Evolutionary conservation across 345 rosid genomes (phyloP).

Genomic region (Lumnitzera racemosa): DNA sequence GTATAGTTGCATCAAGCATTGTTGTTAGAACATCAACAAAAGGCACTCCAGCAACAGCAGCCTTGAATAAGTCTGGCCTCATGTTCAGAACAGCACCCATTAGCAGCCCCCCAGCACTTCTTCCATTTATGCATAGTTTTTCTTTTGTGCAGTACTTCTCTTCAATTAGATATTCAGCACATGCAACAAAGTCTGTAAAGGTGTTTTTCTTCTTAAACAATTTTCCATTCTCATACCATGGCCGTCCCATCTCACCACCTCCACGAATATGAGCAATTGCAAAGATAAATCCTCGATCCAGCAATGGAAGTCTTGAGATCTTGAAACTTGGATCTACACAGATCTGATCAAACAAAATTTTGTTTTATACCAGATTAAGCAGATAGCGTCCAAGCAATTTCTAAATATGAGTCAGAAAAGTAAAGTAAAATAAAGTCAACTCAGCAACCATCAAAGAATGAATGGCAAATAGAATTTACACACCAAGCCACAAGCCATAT

Average conservation of each 20-base stretch:
- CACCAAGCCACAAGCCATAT: too few relatives aligned
- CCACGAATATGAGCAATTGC: constrained; percentile 94
- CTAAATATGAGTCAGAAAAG: not conserved
- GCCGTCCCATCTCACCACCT: constrained; percentile 98
- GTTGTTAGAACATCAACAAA: constrained; percentile 92
- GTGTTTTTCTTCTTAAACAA: constrained; percentile 78
- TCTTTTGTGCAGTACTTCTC: constrained; percentile 64
- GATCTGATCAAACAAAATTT: constrained; percentile 20
- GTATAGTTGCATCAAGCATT: constrained; percentile 93
- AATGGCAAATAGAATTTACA: too few relatives aligned
- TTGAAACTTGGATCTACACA: constrained; percentile 68
- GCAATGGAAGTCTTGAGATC: constrained; percentile 64
- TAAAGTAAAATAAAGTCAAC: too few relatives aligned
- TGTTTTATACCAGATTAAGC: not conserved
- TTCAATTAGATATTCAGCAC: constrained; percentile 72
- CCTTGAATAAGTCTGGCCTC: constrained; percentile 95
- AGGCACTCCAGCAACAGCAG: constrained; percentile 89
- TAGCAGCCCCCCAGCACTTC: constrained; percentile 97
- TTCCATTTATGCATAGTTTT: constrained; percentile 76
- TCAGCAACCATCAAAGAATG: too few relatives aligned
- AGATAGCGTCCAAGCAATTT: not conserved
- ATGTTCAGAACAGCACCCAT: constrained; percentile 90
- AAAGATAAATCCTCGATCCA: constrained; percentile 85
- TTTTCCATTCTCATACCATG: constrained; percentile 95
- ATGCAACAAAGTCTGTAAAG: constrained; percentile 75